Conservation (phyloP, 2,329 filamentous ascomycete genomes). For the Clarireedia monteithiana region DNA sequence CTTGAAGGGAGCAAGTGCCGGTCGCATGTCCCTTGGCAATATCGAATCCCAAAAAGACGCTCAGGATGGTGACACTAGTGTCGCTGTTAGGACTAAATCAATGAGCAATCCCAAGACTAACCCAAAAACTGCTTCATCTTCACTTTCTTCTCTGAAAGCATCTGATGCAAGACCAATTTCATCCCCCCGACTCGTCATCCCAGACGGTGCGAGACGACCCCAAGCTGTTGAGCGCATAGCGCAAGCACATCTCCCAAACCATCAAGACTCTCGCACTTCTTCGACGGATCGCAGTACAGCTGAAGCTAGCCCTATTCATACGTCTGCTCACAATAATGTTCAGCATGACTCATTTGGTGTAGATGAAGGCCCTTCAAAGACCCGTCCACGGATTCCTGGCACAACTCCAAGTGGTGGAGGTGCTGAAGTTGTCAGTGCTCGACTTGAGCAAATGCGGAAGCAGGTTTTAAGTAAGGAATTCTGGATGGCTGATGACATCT, state of each 20-base stretch:
- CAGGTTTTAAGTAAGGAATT: slow-evolving; percentile 91
- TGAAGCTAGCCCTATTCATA: slow-evolving; percentile 49
- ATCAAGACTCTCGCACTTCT: slow-evolving; percentile 46
- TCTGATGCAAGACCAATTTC: slow-evolving; percentile 27
- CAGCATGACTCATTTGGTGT: slow-evolving; percentile 49
- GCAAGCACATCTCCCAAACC: slow-evolving; percentile 38
- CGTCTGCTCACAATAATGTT: slow-evolving; percentile 50
- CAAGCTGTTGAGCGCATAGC: slow-evolving; percentile 32
- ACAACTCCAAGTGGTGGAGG: slow-evolving; percentile 49
- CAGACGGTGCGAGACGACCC: slow-evolving; percentile 28
- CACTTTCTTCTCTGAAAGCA: slow-evolving; percentile 24
- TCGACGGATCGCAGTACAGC: slow-evolving; percentile 50
- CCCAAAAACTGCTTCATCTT: slow-evolving; percentile 24
- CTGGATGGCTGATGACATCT: slow-evolving; percentile 99
- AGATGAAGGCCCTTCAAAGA: slow-evolving; percentile 32
- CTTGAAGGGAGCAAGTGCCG: slow-evolving; percentile 5
- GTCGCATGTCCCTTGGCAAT: slow-evolving; percentile 2
- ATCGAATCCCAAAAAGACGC: slow-evolving; percentile 5
- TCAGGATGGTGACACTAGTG: slow-evolving; percentile 10
- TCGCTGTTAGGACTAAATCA: slow-evolving; percentile 20
- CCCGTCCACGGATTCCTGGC: slow-evolving; percentile 44
- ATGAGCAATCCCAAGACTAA: slow-evolving; percentile 27
- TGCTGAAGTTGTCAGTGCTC: slow-evolving; percentile 51
- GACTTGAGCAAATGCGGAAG: slow-evolving; percentile 66
- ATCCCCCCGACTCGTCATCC: slow-evolving; percentile 16